Evolutionary conservation across 2,329 filamentous ascomycete species (phyloP).

Genomic region (Fusarium stilboides): DNA sequence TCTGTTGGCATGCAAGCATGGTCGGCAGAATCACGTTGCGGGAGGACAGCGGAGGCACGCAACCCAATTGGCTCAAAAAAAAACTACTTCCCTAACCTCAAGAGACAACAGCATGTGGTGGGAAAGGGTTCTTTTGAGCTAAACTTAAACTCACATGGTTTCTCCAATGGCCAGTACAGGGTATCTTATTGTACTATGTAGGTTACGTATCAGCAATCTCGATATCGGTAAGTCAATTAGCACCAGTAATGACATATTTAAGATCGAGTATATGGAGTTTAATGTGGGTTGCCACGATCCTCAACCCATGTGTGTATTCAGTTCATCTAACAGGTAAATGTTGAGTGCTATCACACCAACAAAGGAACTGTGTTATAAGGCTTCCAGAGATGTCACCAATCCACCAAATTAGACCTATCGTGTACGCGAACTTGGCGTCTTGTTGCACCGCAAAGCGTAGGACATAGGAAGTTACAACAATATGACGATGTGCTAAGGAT

Average conservation of each 20-base stretch:
- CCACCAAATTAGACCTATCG: no score
- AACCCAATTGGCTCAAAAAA: conserved; percentile 22
- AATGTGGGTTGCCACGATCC: no score
- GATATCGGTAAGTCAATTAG: neutral
- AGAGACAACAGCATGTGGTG: conserved; percentile 16
- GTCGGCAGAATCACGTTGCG: conserved; percentile 7
- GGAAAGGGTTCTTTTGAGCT: conserved; percentile 37
- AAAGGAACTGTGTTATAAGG: no score
- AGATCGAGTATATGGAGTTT: no score
- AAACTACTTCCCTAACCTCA: conserved; percentile 10
- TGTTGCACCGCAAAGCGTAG: neutral
- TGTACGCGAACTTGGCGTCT: neutral
- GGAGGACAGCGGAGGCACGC: conserved; percentile 7
- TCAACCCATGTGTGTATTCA: no score
- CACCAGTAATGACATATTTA: neutral
- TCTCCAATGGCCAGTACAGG: conserved; percentile 9
- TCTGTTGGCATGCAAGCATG: conserved; percentile 31
- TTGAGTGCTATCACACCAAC: no score
- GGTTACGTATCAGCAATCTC: neutral
- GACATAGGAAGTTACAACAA: neutral
- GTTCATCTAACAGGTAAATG: no score
- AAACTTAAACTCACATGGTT: conserved; percentile 28
- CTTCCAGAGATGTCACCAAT: no score
- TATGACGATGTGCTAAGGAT: neutral
- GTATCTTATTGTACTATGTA: neutral